These are phyloP conservation scores for Basidiobolus meristosporus DNA, from an alignment of 371 early-diverging fungal genomes.

Conservation along the genomic window DNA sequence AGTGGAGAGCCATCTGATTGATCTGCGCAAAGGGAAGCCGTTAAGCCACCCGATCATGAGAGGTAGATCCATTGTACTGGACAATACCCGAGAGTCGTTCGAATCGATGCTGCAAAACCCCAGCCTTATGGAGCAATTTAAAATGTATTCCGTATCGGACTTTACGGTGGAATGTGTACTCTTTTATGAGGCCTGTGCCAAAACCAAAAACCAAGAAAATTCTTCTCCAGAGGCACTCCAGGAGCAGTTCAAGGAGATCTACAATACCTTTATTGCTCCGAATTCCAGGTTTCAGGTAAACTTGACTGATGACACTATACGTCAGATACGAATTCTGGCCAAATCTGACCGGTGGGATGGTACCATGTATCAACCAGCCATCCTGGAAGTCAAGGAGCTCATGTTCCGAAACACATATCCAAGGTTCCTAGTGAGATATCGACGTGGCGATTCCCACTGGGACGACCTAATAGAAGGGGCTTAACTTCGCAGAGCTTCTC, in stretches of 20 bases:
- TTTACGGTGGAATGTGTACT: constrained; percentile 1
- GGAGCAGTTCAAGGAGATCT: background rate
- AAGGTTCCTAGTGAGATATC: no score
- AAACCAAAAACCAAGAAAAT: no score
- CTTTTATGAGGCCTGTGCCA: background rate
- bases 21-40: no score
- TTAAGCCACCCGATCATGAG: no score
- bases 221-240: background rate
- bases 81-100: background rate
- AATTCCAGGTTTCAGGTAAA: constrained; percentile 1
- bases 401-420: no score
- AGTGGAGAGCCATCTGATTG: no score
- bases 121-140: background rate
- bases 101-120: background rate
- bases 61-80: background rate
- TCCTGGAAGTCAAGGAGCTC: no score
- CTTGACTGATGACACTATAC: background rate
- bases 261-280: background rate
- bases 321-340: background rate
- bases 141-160: background rate
- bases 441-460: no score
- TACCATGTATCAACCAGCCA: no score
- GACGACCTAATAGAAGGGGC: no score
- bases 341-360: no score
- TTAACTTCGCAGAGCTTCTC: no score